Evolutionary conservation across 208 protist genomes (phyloP).

Genomic region (Wallacemonas collosoma): DNA sequence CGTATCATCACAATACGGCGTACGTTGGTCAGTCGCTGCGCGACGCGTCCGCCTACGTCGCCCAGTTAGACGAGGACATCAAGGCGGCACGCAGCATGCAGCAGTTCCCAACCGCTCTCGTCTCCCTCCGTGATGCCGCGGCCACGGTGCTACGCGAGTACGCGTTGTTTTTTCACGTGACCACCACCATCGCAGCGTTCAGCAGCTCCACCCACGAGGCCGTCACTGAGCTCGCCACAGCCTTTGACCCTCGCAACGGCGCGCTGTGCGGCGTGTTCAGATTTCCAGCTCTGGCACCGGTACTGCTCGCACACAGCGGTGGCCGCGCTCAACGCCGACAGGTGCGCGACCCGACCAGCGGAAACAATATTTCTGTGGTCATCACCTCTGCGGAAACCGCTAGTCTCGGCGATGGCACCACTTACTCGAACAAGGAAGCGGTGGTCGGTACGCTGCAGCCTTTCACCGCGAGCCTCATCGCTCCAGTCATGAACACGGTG

Average conservation of each 20-base stretch:
- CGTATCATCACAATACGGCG: background rate
- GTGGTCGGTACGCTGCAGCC: constrained; percentile 12
- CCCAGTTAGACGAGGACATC: constrained; percentile 21
- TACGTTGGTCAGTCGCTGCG: background rate
- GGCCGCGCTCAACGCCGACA: constrained; percentile 9
- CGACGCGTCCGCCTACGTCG: constrained; percentile 1
- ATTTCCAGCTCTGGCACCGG: constrained; percentile 27
- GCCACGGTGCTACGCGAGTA: constrained; percentile 29
- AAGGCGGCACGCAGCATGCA: constrained; percentile 6
- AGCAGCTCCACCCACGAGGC: constrained; percentile 18
- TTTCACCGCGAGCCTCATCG: constrained; percentile 16
- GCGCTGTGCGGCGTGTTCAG: constrained; percentile 32
- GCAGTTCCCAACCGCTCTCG: constrained; percentile 16
- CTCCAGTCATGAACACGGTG: constrained; percentile 28
- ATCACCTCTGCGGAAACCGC: constrained; percentile 16
- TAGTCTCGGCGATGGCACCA: background rate
- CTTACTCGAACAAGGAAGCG: constrained; percentile 14
- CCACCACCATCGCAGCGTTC: constrained; percentile 20
- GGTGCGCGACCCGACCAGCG: constrained; percentile 10
- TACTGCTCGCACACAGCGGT: background rate
- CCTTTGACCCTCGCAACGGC: constrained; percentile 26
- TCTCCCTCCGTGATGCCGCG: constrained; percentile 20
- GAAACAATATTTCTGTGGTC: background rate
- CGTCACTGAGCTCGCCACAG: constrained; percentile 21
- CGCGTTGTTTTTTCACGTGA: constrained; percentile 45